Conservation (phyloP, 2,329 filamentous ascomycete species). For the Sporothrix globosa region DNA sequence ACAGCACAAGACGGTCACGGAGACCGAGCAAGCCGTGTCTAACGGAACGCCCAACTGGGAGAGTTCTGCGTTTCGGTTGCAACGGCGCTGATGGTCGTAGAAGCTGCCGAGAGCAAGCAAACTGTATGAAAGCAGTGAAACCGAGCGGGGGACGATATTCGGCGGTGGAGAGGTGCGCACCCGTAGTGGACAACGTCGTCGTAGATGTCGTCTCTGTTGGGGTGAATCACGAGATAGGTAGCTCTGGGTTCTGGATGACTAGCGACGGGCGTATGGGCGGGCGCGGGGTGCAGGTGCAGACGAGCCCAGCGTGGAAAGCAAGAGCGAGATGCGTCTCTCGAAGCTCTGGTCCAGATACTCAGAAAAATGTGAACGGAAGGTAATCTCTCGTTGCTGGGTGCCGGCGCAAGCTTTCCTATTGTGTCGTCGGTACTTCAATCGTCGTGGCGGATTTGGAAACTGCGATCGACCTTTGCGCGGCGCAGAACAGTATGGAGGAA, state of each 20-base stretch:
- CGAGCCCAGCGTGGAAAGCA: not conserved
- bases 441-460: slow-evolving; percentile 1
- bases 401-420: not conserved
- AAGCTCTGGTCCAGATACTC: no score
- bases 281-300: not conserved
- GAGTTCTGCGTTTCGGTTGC: not conserved
- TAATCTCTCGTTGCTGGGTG: not conserved
- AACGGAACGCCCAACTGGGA: not conserved
- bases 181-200: not conserved
- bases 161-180: no score
- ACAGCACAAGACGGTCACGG: no score
- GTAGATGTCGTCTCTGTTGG: not conserved
- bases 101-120: not conserved
- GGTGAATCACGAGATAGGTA: not conserved
- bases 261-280: not conserved
- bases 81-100: no score
- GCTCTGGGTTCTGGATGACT: not conserved
- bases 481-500: not conserved
- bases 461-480: slow-evolving; percentile 5
- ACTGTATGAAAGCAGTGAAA: not conserved
- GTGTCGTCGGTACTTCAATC: not conserved
- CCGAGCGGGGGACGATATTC: no score
- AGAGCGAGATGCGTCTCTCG: not conserved
- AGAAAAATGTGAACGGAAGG: not conserved
- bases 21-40: not conserved